Base-by-base conservation (phyloP, 2,329 filamentous ascomycete genomes). In the Ophiostoma fasciatum region DNA sequence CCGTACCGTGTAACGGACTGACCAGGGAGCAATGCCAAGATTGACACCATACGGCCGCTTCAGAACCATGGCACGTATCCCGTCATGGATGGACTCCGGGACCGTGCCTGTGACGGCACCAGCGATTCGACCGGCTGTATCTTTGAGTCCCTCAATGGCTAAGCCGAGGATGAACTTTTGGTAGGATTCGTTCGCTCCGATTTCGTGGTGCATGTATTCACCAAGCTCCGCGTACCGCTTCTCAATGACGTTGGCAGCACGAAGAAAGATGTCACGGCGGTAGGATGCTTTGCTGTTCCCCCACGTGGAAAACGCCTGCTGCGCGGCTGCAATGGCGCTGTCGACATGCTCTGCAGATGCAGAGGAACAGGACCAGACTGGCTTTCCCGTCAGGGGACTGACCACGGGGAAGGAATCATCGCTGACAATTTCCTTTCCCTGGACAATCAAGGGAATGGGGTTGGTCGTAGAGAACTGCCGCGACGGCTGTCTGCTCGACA, bases 21-120 rank as follows among this genome's bases (percentile, higher is more conserved):
- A 85, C 83, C 84, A 93, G 9, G 84, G 82, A 3, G 79, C 81
- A 53, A 92, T 84, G 3, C 73, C 76, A 21, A 92, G 59, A 13
- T 87, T 66, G 7, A 90, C 82, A 2, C 84, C 84, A 47, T 73
- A 84, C 0, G 84, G 82, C 55, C 87, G 80, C 50, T 75, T 78
- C 44, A 77, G 57, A 4, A 92, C 59, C 45, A 90, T 61, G 0
- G 75, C 81, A 4, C 28, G 35, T 1, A 18, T 35, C 1, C 32
- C 35, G 1, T n/a, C 25, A 5, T 42, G 28, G 10, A 28, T 33
- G 11, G 20, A 31, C 1, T 33, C 10, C 3, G 40, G 40, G 8
- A 14, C 18, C 5, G 14, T 28, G 7, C 40, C 40, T 11, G 8
- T 15, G 17, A 40, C 14, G 4, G 37, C 40, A 12, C 22, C 13